Conservation (phyloP, 1,284 basidiomycete species). For the Boletus smithii region DNA sequence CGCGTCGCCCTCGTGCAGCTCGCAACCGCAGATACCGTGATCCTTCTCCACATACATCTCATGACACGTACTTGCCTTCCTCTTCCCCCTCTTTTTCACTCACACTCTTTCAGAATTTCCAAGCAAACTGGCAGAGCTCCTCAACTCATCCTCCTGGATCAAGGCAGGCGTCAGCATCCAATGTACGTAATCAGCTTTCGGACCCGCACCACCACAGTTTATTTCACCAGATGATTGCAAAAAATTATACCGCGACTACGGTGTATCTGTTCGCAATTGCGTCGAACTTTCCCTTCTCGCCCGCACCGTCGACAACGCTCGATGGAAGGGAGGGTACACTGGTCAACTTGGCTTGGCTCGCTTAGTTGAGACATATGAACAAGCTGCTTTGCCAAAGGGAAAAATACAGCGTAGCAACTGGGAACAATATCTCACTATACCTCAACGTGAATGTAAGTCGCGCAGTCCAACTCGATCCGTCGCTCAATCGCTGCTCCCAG, state of each 20-base stretch:
- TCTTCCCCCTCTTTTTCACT: background rate
- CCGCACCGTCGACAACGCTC: conserved; percentile 59
- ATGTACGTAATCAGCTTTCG: conserved; percentile 37
- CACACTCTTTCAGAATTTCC: conserved; percentile 49
- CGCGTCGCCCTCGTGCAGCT: conserved; percentile 70
- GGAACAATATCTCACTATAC: conserved; percentile 45
- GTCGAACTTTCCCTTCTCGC: conserved; percentile 69
- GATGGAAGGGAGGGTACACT: conserved; percentile 65
- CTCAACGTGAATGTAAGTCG: conserved; percentile 58
- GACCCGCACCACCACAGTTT: background rate
- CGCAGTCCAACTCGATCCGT: background rate
- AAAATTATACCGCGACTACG: conserved; percentile 58
- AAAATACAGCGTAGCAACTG: conserved; percentile 64
- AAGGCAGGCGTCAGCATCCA: conserved; percentile 74
- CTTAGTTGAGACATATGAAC: conserved; percentile 56
- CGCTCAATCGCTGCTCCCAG: conserved; percentile 35
- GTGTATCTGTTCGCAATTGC: conserved; percentile 50
- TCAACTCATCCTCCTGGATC: conserved; percentile 47
- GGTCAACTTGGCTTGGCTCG: conserved; percentile 56
- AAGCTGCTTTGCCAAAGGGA: conserved; percentile 52
- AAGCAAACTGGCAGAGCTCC: conserved; percentile 43
- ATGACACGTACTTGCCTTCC: conserved; percentile 50
- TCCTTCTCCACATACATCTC: conserved; percentile 60
- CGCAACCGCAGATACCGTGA: conserved; percentile 48
- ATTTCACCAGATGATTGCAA: conserved; percentile 52